Base-by-base conservation (phyloP, 2,329 filamentous ascomycete genomes). In the Chalara sp. region DNA sequence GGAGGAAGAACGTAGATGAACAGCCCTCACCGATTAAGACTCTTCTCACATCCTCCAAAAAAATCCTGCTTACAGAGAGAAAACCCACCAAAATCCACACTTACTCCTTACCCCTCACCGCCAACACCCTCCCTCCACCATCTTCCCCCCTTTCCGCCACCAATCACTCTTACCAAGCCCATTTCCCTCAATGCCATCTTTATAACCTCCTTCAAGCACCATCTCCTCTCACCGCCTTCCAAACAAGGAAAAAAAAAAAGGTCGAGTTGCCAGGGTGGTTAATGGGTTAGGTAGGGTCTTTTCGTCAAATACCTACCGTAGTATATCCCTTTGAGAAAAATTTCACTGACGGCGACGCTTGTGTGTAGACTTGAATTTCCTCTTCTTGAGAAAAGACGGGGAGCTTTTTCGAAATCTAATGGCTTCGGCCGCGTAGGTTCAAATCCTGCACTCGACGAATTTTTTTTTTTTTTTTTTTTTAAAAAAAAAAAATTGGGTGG, bases 201-300 rank as follows among this genome's bases (percentile, higher is more conserved):
- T 21, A 43, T 28, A n/a, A n/a, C 11, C 21, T 8, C 41, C 10
- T 28, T 28, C 8, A 8, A n/a, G 12, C 8, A 39, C 35, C 35
- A 2, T n/a, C 35, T n/a, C 35, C 35, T n/a, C 35, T 10, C n/a
- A n/a, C 8, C n/a, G 8, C 10, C 10, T 39, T 39, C 35, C 6
- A 21, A 44, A 5, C 30, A 28, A 6, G 11, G 4, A 28, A 44
- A 44, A 21, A 6, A 29, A 44, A 21, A 6, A 29, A 44, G 4
- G 42, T 47, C 45, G 21, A n/a, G 45, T 33, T 47, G 45, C 32
- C 45, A 33, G 45, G 37, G 45, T 47, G 45, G 45, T 47, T 47
- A 47, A 47, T 33, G 45, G 32, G 45, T 47, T 13, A 33, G 45
- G 37, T 47, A 35, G 31, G 37, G 37, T 21, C 13, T 37, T 7